These are phyloP conservation scores for Curvularia hawaiiensis DNA, from an alignment of 2,329 filamentous ascomycete species.

Conservation along the genomic window DNA sequence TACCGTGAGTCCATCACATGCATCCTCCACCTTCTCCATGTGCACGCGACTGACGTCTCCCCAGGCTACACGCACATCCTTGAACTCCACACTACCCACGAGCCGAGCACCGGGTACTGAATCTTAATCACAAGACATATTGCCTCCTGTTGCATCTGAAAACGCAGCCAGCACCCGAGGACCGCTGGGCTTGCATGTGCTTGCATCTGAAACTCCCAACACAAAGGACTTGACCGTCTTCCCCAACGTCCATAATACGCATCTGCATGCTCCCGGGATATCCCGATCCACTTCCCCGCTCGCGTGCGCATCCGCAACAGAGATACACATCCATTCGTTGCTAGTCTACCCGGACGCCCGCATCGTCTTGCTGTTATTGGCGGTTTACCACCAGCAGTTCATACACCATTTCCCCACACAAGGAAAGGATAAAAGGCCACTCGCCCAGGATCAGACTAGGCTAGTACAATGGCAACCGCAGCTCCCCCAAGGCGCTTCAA, in stretches of 20 bases:
- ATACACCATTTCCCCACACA: conserved; percentile 12
- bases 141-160: neutral
- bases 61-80: conserved; percentile 18
- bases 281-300: conserved; percentile 33
- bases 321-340: conserved; percentile 21
- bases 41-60: conserved; percentile 22
- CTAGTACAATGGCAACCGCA: conserved; percentile 37
- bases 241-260: conserved; percentile 8
- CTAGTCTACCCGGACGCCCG: conserved; percentile 30
- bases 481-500: conserved; percentile 45
- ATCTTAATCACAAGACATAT: neutral
- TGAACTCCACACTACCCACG: conserved; percentile 12
- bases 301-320: conserved; percentile 30
- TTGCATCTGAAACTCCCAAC: neutral
- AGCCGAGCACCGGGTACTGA: conserved; percentile 10
- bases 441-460: conserved; percentile 5
- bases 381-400: conserved; percentile 23
- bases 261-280: conserved; percentile 26
- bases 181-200: conserved; percentile 9
- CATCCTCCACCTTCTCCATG: neutral
- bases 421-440: conserved; percentile 11
- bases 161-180: neutral
- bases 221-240: neutral
- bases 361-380: conserved; percentile 18
- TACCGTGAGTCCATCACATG: conserved; percentile 19